Evolutionary conservation across 2,329 filamentous ascomycete genomes (phyloP), one percentile per base, ranked within the genome.

Genomic region (Colletotrichum acutatum): DNA sequence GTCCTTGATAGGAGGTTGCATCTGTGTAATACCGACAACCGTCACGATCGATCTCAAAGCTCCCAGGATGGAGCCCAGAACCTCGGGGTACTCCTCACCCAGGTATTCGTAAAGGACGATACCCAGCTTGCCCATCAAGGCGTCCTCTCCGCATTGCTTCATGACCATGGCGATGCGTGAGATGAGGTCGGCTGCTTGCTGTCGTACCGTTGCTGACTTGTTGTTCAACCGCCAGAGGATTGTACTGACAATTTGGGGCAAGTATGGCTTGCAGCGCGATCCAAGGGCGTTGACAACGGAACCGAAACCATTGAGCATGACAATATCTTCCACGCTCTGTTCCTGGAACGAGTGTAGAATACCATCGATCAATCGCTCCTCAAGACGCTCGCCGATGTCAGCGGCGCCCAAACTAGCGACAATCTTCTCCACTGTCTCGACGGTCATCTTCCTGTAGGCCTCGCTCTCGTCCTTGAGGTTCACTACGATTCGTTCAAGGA

Each of bases 391-490:
- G 28, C 94, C 94, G 77, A 99, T 95, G 80, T 99, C 97, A 46
- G 97, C 96, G 8, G 96, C 95, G 68, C 97, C 97, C 66, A 98
- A 88, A 68, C 95, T 95, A 19, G 96, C 95, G 78, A 99, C 93
- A 60, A 98, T 91, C 85, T 98, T 99, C 85, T 99, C 97, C 9
- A 98, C 91, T 0, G 97, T 98, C 86, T 99, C 97, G 42, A 99
- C 93, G 0, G 97, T 98, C 97, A 99, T 99, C 87, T 98, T 98
- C 62, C 97, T 92, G 83, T 99, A 99, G 1, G 96, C 93, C 81
- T 99, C 97, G 82, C 94, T 98, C 83, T 99, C 97, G 80, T 99
- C 97, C 83, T 99, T 99, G 77, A 99, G 89, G 80, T 99, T 98
- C 84, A 91, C 93, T 65, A 98, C 97, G 71, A 98, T 94, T 59